Base-by-base conservation (phyloP, 1,284 basidiomycete species). In the Puccinia triticina region DNA sequence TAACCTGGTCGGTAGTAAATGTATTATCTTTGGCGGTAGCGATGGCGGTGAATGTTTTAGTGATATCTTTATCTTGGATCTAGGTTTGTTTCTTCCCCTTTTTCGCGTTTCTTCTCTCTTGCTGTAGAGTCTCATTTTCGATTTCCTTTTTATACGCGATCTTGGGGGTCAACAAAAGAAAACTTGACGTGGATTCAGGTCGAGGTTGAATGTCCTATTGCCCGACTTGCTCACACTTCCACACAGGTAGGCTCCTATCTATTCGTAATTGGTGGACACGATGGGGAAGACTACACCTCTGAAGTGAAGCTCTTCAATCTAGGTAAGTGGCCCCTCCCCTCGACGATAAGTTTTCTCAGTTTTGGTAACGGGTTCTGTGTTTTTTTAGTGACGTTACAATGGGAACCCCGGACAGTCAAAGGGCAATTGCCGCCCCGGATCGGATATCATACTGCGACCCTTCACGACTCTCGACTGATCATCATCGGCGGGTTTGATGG, bases 251-350 rank as follows among this genome's bases (percentile, higher is more conserved):
- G 84, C 3, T 84, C 83, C 5, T 83, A 84, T 67, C 55, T 85
- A 7, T 83, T 84, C 66, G 80, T 85, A 32, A 59, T 85, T 57
- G 84, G 84, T 48, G 85, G 85, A 12, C 85, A 85, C 82, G 83
- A 85, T 59, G 85, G 85, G 7, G 84, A 83, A 43, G 83, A 84
- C 43, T 85, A 85, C 77, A 83, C 83, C 8, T 83, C 76, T 50
- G 79, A 83, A 50, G 73, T 84, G 7, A 82, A 83, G 21, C 26
- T 84, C 3, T 84, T 85, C 75, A 84, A 84, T 66, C 66, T 85
- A 23, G 83, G 82, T 84, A 21, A 18, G 66, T 73, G n/a, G 40
- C 40, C 40, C 40, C 7, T 43, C 40, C 40, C 12, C 26, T 21
- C 40, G 40, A 4, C n/a, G 57, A 61, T 26, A n/a, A 57, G n/a